These are phyloP conservation scores for Murraya paniculata DNA, from an alignment of 345 rosid genomes.

Conservation along the genomic window DNA sequence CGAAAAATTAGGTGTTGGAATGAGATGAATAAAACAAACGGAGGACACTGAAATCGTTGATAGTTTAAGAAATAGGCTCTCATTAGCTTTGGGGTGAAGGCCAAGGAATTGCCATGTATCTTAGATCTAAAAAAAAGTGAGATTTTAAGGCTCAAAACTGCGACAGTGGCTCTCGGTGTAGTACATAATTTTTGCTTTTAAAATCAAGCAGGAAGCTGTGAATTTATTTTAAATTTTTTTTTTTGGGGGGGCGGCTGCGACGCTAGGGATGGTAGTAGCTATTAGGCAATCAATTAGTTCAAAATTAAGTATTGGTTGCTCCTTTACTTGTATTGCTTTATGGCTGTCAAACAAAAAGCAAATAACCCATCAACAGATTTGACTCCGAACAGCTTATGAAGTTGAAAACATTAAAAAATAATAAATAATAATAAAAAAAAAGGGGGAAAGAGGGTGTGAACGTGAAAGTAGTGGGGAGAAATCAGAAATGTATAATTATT, in stretches of 20 bases:
- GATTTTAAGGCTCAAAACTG: slow-evolving; percentile 13
- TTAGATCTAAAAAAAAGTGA: slow-evolving; percentile 21
- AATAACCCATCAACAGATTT: slow-evolving; percentile 25
- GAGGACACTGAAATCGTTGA: slow-evolving; percentile 8
- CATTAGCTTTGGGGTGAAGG: slow-evolving; percentile 36
- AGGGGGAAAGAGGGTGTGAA: neutral
- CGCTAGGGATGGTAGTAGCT: too few species aligned
- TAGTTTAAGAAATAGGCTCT: slow-evolving; percentile 8
- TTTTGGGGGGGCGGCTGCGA: neutral
- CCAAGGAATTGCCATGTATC: neutral
- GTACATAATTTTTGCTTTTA: neutral
- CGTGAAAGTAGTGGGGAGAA: slow-evolving; percentile 24
- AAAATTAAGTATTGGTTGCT: neutral
- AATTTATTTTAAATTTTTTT: neutral
- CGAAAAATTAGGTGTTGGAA: slow-evolving; percentile 30
- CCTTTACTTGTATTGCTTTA: neutral
- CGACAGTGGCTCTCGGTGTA: neutral
- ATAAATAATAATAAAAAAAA: too few species aligned
- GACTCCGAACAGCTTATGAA: neutral
- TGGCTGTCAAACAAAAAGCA: slow-evolving; percentile 34
- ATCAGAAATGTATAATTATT: slow-evolving; percentile 11
- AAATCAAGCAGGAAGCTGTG: neutral
- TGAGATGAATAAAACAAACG: slow-evolving; percentile 30
- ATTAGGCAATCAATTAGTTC: neutral
- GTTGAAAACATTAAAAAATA: neutral